Percentiles rank a stretch among this genome's conserved stretches.
phyloP scores from a whole-genome alignment of 163 green algal genomes.

The Picocystis sp. region DNA sequence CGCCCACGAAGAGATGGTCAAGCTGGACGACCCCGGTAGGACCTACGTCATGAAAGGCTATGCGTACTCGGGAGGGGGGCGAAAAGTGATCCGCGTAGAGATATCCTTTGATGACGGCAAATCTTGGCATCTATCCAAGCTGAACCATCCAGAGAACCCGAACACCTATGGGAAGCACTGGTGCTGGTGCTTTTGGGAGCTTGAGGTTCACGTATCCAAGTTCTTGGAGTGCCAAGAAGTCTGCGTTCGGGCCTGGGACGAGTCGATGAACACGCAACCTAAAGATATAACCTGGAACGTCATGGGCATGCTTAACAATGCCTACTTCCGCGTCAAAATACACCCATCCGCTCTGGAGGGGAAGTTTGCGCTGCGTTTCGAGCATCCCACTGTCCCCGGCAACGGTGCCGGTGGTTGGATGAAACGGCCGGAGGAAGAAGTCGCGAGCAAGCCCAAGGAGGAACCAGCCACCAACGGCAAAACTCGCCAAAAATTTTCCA shows the following conservation, averaged over 20 bases:
- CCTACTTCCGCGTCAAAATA: slow-evolving; percentile 59
- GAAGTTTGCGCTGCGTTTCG: slow-evolving; percentile 61
- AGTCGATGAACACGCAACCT: slow-evolving; percentile 30
- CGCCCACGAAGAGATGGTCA: slow-evolving; percentile 69
- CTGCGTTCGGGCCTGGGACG: slow-evolving; percentile 22
- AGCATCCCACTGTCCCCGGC: slow-evolving; percentile 63
- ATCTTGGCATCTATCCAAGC: slow-evolving; percentile 57
- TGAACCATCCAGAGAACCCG: slow-evolving; percentile 43
- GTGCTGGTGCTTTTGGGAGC: slow-evolving; percentile 22
- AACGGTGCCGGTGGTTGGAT: slow-evolving; percentile 25
- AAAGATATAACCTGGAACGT: slow-evolving; percentile 65
- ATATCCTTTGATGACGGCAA: slow-evolving; percentile 69
- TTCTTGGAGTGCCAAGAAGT: slow-evolving; percentile 15
- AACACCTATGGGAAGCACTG: slow-evolving; percentile 37
- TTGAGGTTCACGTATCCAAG: slow-evolving; percentile 12
- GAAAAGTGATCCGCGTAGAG: slow-evolving; percentile 79
- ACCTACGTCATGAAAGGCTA: slow-evolving; percentile 73
- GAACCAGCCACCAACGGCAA: slow-evolving; percentile 24
- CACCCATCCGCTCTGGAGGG: slow-evolving; percentile 28
- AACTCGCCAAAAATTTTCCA: slow-evolving; percentile 20
- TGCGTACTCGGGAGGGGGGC: slow-evolving; percentile 75
- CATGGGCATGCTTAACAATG: slow-evolving; percentile 98
- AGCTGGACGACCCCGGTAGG: slow-evolving; percentile 18
- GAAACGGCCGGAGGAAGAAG: slow-evolving; percentile 8
- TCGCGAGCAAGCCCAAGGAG: neutral